Percentiles rank a stretch among this genome's conserved stretches.
These are phyloP conservation scores for Xylaria sp. DNA, from an alignment of 2,329 filamentous ascomycete genomes.

Conservation along the genomic window DNA sequence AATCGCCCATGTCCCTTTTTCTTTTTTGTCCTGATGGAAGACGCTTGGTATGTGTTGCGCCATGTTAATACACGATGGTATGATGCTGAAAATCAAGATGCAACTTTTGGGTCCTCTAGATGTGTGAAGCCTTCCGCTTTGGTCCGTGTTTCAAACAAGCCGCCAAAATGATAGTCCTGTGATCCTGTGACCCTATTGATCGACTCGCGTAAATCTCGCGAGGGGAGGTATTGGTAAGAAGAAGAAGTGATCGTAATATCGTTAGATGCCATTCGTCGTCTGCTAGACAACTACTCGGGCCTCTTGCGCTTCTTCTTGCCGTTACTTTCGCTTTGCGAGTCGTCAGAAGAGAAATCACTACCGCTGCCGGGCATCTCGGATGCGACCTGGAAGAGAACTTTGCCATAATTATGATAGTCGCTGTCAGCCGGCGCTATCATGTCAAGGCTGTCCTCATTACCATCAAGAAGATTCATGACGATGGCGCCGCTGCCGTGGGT, in stretches of 20 bases:
- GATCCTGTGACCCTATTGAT: constrained; percentile 47
- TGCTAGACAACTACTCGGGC: constrained; percentile 59
- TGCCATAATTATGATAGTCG: constrained; percentile 76
- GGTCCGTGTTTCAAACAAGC: constrained; percentile 36
- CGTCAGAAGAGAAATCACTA: constrained; percentile 67
- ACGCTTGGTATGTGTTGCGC: constrained; percentile 48
- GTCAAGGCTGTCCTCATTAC: constrained; percentile 64
- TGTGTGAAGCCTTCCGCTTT: constrained; percentile 41
- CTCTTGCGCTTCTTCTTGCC: constrained; percentile 84
- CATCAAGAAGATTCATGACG: constrained; percentile 87
- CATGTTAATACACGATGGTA: constrained; percentile 59
- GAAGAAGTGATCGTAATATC: constrained; percentile 56
- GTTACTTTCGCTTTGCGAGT: constrained; percentile 56
- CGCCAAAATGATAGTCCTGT: constrained; percentile 36
- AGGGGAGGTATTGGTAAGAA: constrained; percentile 46
- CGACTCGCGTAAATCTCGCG: constrained; percentile 48
- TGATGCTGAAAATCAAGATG: constrained; percentile 52
- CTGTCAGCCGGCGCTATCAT: constrained; percentile 61
- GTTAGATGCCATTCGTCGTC: constrained; percentile 51
- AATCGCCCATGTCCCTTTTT: constrained; percentile 42
- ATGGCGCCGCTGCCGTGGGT: constrained; percentile 92
- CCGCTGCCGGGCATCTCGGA: constrained; percentile 75
- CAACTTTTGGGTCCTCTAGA: constrained; percentile 54
- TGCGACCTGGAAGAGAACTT: constrained; percentile 83
- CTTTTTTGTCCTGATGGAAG: constrained; percentile 49